Percentiles rank a stretch among this genome's conserved stretches.
Evolutionary conservation across 768 basidiomycete genomes (phyloP).

Genomic region (Artomyces pyxidatus): DNA sequence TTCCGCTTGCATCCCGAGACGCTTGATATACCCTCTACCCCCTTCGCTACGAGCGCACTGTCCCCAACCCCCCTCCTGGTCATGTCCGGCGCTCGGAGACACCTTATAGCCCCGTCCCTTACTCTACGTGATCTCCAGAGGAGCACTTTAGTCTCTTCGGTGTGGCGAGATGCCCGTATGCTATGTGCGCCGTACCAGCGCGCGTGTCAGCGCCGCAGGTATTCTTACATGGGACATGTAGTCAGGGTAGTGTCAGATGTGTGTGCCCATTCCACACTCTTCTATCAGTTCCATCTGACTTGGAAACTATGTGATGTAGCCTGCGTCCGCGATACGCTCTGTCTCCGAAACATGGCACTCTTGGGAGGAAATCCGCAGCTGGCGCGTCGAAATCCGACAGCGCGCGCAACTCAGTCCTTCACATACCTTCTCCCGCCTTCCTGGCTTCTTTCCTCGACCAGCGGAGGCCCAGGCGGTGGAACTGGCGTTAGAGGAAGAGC

Average conservation of each 20-base stretch:
- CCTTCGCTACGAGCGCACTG: no score
- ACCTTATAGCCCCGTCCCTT: no score
- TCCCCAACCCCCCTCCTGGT: no score
- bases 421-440: constrained; percentile 72
- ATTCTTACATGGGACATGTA: constrained; percentile 78
- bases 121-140: no score
- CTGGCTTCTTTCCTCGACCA: constrained; percentile 64
- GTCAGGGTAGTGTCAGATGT: constrained; percentile 72
- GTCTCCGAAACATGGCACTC: constrained; percentile 70
- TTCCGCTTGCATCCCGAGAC: no score
- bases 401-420: constrained; percentile 57
- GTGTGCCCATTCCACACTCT: constrained; percentile 21
- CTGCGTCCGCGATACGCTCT: constrained; percentile 69
- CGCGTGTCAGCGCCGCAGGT: constrained; percentile 59
- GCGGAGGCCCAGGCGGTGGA: constrained; percentile 61
- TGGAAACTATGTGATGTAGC: constrained; percentile 33
- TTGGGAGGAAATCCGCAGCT: constrained; percentile 69
- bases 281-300: constrained; percentile 10
- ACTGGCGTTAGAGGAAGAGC: constrained; percentile 57
- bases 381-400: constrained; percentile 63
- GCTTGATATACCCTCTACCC: no score
- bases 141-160: no score
- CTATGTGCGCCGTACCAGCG: no score
- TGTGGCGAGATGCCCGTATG: no score
- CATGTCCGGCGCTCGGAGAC: no score